Percentiles rank a stretch among this genome's conserved stretches.
Evolutionary conservation across 2,329 filamentous ascomycete genomes (phyloP).

Genomic region (Hypoxylon sp.): DNA sequence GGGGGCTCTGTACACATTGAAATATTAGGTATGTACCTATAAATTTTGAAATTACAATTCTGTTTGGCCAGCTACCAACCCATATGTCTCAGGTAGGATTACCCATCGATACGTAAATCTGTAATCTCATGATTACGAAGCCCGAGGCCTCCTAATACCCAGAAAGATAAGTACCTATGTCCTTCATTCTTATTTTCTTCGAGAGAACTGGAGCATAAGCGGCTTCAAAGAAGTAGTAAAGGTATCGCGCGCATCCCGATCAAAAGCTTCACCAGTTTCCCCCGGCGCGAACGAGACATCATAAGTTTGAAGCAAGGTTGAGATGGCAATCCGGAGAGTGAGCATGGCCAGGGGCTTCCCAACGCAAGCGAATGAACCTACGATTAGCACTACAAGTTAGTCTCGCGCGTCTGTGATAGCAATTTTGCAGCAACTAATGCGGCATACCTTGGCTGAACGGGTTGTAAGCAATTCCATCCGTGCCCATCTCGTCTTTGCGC

Average conservation of each 20-base stretch:
- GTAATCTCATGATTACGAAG: no score
- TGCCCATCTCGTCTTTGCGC: conserved; percentile 35
- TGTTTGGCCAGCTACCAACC: no score
- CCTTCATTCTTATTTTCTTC: conserved; percentile 8
- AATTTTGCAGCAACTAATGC: no score
- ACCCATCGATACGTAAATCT: no score
- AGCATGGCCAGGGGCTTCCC: conserved; percentile 40
- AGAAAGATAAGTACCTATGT: no score
- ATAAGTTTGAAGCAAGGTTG: conserved; percentile 27
- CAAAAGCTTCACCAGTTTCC: conserved; percentile 35
- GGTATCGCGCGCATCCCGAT: conserved; percentile 31
- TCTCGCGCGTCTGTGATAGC: no score
- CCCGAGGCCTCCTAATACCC: no score
- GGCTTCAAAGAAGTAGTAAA: conserved; percentile 31
- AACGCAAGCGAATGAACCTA: conserved; percentile 33
- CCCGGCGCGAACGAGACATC: conserved; percentile 39
- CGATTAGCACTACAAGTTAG: neutral
- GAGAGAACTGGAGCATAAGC: conserved; percentile 32
- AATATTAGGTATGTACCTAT: no score
- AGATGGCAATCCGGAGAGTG: conserved; percentile 32
- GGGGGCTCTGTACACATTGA: no score
- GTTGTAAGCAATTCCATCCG: conserved; percentile 34
- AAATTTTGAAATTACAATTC: no score
- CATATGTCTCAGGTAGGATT: no score
- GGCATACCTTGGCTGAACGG: conserved; percentile 37